Evolutionary conservation across 768 basidiomycete species (phyloP).

Genomic region (Tricholoma terreum): DNA sequence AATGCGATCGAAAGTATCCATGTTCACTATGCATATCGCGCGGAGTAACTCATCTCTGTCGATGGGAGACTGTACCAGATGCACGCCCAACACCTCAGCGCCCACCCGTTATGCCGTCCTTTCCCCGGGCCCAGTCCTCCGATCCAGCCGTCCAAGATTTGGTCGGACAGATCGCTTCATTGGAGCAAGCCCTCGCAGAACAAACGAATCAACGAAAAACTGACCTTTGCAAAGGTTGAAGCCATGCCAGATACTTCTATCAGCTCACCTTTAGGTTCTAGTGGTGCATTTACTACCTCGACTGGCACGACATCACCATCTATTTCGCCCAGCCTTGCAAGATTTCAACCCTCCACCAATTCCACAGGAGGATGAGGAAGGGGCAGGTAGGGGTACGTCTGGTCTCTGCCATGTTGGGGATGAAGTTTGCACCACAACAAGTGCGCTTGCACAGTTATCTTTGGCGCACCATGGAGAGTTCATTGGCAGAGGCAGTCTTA

Average conservation of each 20-base stretch:
- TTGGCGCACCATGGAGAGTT: conserved; percentile 48
- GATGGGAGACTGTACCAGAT: conserved; percentile 43
- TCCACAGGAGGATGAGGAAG: conserved; percentile 8
- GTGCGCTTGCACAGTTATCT: conserved; percentile 41
- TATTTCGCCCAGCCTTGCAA: conserved; percentile 5
- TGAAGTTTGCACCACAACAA: conserved; percentile 38
- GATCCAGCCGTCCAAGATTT: conserved; percentile 24
- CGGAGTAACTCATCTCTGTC: conserved; percentile 42
- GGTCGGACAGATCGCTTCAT: conserved; percentile 22
- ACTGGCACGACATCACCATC: conserved; percentile 17
- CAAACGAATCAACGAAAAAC: conserved; percentile 10
- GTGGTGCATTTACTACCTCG: conserved; percentile 18
- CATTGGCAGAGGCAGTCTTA: conserved; percentile 44
- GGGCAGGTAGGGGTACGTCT: conserved; percentile 4
- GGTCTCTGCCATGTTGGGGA: conserved; percentile 25
- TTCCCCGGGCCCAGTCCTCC: not conserved
- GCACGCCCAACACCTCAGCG: conserved; percentile 41
- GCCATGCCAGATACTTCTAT: conserved; percentile 6
- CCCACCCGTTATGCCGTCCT: conserved; percentile 21
- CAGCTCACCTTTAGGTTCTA: conserved; percentile 18
- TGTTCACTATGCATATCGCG: conserved; percentile 39
- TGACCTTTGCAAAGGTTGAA: conserved; percentile 9
- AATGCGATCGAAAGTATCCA: conserved; percentile 48
- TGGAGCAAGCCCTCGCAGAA: conserved; percentile 24
- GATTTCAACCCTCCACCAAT: not conserved